phyloP scores from a whole-genome alignment of 305 asterid species.

The Fraxinus sp. region DNA sequence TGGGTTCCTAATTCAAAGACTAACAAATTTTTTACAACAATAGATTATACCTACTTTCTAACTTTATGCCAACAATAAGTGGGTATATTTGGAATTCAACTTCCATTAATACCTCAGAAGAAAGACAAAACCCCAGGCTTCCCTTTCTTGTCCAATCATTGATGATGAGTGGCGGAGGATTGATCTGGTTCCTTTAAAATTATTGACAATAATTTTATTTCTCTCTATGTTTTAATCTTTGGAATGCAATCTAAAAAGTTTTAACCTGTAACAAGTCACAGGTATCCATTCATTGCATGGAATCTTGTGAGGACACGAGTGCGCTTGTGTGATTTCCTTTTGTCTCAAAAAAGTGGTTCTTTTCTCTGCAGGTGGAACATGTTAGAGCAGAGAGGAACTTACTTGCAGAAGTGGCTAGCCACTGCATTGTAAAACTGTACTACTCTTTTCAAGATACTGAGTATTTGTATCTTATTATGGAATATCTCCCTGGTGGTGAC shows the following conservation, averaged over 20 bases:
- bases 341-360: conserved; percentile 22
- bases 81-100: not conserved
- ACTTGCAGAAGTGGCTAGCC: conserved; percentile 91
- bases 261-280: not conserved
- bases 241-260: not conserved
- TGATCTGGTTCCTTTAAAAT: not conserved
- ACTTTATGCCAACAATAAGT: not conserved
- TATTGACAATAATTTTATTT: not conserved
- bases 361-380: conserved; percentile 72
- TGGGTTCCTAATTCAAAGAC: not conserved
- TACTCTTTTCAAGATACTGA: conserved; percentile 95
- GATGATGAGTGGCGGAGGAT: not conserved
- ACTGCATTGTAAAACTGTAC: conserved; percentile 78
- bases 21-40: not conserved
- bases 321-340: conserved; percentile 9
- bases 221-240: conserved; percentile 14
- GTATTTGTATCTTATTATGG: conserved; percentile 87
- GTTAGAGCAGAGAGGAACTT: conserved; percentile 94
- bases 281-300: not conserved
- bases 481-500: conserved; percentile 95
- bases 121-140: not conserved
- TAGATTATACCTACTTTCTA: not conserved
- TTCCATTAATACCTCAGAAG: not conserved
- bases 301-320: not conserved
- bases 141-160: not conserved